Percentiles rank a stretch among this genome's conserved stretches.
Evolutionary conservation across 805 yeast genomes (phyloP).

Genomic region (Zygotorulaspora danielsina): DNA sequence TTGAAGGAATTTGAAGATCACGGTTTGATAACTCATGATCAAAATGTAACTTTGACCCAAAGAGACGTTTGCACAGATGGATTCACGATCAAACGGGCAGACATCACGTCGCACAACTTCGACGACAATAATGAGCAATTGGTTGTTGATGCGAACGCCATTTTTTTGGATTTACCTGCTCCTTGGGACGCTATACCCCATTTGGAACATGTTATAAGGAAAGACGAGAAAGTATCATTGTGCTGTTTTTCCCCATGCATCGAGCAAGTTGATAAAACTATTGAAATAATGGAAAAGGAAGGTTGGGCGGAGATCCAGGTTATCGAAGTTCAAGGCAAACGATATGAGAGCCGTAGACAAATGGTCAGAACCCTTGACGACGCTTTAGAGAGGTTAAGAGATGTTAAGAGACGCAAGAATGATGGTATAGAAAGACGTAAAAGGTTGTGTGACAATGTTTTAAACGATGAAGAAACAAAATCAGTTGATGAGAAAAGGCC

Average conservation of each 20-base stretch:
- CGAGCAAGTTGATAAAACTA: conserved; percentile 89
- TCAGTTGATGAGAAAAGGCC: conserved; percentile 30
- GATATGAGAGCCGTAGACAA: conserved; percentile 86
- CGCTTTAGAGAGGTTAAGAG: conserved; percentile 72
- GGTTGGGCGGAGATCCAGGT: conserved; percentile 88
- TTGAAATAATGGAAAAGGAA: conserved; percentile 61
- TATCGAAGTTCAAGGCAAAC: conserved; percentile 82
- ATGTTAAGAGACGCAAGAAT: conserved; percentile 66
- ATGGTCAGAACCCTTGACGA: conserved; percentile 81
- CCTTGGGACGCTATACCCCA: conserved; percentile 95
- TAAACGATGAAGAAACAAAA: conserved; percentile 25
- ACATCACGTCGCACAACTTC: conserved; percentile 25
- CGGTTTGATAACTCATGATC: conserved; percentile 41
- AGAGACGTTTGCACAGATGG: conserved; percentile 92
- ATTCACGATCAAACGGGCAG: conserved; percentile 47
- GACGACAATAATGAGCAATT: conserved; percentile 29
- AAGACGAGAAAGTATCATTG: conserved; percentile 53
- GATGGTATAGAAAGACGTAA: conserved; percentile 60
- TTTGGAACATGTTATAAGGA: conserved; percentile 53
- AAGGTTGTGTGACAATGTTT: conserved; percentile 29
- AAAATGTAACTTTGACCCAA: conserved; percentile 67
- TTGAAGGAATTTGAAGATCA: conserved; percentile 69
- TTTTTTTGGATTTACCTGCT: conserved; percentile 89
- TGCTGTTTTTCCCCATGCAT: conserved; percentile 98
- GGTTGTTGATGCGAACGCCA: conserved; percentile 50